Conservation (phyloP, 225 moss, liverwort and hornwort species). For the Thuidium tamariscinum region DNA sequence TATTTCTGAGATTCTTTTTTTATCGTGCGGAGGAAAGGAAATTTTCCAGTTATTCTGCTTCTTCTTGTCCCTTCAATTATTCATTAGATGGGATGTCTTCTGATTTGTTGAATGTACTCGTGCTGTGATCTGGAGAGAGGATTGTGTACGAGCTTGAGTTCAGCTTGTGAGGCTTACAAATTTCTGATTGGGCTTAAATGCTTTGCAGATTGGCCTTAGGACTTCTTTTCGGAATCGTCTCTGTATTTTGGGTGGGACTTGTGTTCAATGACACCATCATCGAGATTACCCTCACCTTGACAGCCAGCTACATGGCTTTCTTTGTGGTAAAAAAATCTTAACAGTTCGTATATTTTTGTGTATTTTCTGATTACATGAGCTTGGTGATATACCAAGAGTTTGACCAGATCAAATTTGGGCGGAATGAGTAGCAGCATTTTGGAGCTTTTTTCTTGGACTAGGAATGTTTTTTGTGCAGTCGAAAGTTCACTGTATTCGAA, state of each 20-base stretch:
- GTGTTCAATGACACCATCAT: slow-evolving; percentile 87
- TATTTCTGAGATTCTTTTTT: not conserved
- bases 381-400: not conserved
- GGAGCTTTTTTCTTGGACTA: not conserved
- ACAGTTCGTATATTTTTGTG: not conserved
- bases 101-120: not conserved
- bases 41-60: not conserved
- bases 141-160: not conserved
- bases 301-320: slow-evolving; percentile 97
- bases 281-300: slow-evolving; percentile 89
- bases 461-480: not conserved
- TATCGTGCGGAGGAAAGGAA: not conserved
- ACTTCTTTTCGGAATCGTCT: slow-evolving; percentile 56
- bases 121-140: not conserved
- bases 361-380: not conserved
- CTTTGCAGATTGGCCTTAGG: slow-evolving; percentile 73
- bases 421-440: not conserved
- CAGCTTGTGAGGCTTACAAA: not conserved
- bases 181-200: not conserved
- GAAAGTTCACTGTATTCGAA: not conserved
- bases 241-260: slow-evolving; percentile 64
- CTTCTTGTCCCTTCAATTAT: not conserved
- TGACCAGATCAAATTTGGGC: not conserved
- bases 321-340: slow-evolving; percentile 55
- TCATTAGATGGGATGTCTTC: not conserved